Percentiles rank a stretch among this genome's conserved stretches.
These are phyloP conservation scores for Umbelopsis sp. DNA, from an alignment of 371 early-diverging fungal genomes.

Conservation along the genomic window DNA sequence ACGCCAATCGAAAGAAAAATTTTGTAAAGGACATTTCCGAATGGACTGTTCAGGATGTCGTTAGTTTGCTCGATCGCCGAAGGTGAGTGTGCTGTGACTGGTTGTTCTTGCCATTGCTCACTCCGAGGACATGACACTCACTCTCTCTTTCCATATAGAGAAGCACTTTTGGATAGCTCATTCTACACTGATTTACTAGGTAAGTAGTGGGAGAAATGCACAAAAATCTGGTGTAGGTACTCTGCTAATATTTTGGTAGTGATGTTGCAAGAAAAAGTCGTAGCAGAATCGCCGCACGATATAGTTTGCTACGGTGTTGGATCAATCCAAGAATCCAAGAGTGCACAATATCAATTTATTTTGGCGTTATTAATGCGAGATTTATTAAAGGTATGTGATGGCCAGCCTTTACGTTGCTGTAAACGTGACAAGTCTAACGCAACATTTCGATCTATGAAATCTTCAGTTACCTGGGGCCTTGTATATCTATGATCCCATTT, in stretches of 20 bases:
- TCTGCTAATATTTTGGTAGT: slow-evolving; percentile 16
- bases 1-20: background rate
- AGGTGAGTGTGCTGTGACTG: slow-evolving; percentile 22
- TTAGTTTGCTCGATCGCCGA: slow-evolving; percentile 28
- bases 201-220: slow-evolving; percentile 5
- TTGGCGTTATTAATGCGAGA: slow-evolving; percentile 53
- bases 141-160: slow-evolving; percentile 22
- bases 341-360: slow-evolving; percentile 64
- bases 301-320: slow-evolving; percentile 73
- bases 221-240: background rate
- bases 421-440: too few relatives aligned
- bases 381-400: slow-evolving; percentile 44
- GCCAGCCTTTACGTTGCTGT: too few relatives aligned
- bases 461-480: slow-evolving; percentile 48
- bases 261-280: slow-evolving; percentile 30
- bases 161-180: slow-evolving; percentile 29
- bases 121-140: background rate
- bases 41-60: slow-evolving; percentile 36
- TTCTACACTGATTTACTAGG: slow-evolving; percentile 43
- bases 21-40: slow-evolving; percentile 34
- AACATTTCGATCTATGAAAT: too few relatives aligned
- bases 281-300: slow-evolving; percentile 29
- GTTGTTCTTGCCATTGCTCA: background rate
- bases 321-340: slow-evolving; percentile 57
- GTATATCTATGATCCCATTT: slow-evolving; percentile 67